Percentiles rank a stretch among this genome's conserved stretches.
Conservation (phyloP, 257 asterid species). For the Phtheirospermum japonicum region DNA sequence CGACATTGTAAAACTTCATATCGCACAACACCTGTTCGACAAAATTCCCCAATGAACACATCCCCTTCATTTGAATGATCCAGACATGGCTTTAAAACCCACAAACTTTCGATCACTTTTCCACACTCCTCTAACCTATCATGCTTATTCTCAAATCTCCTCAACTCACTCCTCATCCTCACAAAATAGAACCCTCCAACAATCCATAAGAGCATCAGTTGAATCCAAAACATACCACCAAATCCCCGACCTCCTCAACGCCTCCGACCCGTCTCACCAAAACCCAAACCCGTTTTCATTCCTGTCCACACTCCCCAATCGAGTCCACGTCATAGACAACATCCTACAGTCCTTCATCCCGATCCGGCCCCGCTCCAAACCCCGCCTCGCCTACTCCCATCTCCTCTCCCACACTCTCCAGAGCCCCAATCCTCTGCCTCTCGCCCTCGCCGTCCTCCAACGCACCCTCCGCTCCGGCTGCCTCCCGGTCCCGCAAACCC, state of each 20-base stretch:
- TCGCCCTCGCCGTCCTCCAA: slow-evolving; percentile 64
- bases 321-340: slow-evolving; percentile 42
- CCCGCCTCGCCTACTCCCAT: slow-evolving; percentile 46
- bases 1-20: not conserved
- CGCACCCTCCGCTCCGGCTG: slow-evolving; percentile 76
- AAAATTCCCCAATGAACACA: slow-evolving; percentile 24
- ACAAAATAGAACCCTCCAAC: slow-evolving; percentile 33
- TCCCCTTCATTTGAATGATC: not conserved
- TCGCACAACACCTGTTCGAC: slow-evolving; percentile 30
- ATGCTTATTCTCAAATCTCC: slow-evolving; percentile 27
- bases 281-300: slow-evolving; percentile 66
- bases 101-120: slow-evolving; percentile 8
- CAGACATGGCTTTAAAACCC: slow-evolving; percentile 18
- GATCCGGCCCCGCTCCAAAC: slow-evolving; percentile 61
- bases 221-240: slow-evolving; percentile 47
- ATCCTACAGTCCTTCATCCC: slow-evolving; percentile 57
- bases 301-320: slow-evolving; percentile 43
- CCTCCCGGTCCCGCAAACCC: slow-evolving; percentile 59
- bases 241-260: slow-evolving; percentile 54
- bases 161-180: slow-evolving; percentile 30
- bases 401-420: slow-evolving; percentile 65
- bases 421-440: slow-evolving; percentile 52
- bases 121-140: slow-evolving; percentile 5
- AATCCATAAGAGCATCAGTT: slow-evolving; percentile 50
- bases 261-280: slow-evolving; percentile 28